Evolutionary conservation across 208 protist species (phyloP).

Genomic region (Strigomonas galati): DNA sequence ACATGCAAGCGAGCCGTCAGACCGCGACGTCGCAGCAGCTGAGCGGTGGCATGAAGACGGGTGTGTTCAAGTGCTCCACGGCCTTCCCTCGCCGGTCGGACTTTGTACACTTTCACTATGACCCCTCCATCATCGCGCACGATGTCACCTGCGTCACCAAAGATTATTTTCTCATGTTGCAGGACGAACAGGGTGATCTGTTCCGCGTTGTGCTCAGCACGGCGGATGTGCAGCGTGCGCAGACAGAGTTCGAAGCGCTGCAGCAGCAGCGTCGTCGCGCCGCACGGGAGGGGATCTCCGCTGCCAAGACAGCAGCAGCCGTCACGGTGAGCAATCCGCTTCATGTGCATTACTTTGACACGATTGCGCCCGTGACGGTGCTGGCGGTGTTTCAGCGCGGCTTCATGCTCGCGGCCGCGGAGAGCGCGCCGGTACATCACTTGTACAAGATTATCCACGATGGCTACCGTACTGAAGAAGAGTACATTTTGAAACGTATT

Average conservation of each 20-base stretch:
- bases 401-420: constrained; percentile 95
- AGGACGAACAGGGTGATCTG: constrained; percentile 97
- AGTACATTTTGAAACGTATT: constrained; percentile 68
- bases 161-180: constrained; percentile 95
- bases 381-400: constrained; percentile 93
- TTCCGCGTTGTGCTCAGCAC: constrained; percentile 90
- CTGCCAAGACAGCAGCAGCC: constrained; percentile 8
- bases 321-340: constrained; percentile 62
- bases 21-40: constrained; percentile 15
- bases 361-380: constrained; percentile 84
- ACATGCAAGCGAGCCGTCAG: no score
- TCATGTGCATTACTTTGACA: constrained; percentile 97
- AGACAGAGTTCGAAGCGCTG: constrained; percentile 15
- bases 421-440: constrained; percentile 93
- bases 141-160: constrained; percentile 68
- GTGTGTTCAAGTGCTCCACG: constrained; percentile 75
- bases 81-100: constrained; percentile 77
- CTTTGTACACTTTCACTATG: constrained; percentile 71
- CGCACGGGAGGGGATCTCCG: neutral
- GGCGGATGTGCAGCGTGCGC: constrained; percentile 30
- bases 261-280: constrained; percentile 15
- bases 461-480: constrained; percentile 64
- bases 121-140: constrained; percentile 88
- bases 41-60: constrained; percentile 6
- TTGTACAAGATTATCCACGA: constrained; percentile 91